Evolutionary conservation across 345 rosid species (phyloP).

Genomic region (Syzygium oleosum): DNA sequence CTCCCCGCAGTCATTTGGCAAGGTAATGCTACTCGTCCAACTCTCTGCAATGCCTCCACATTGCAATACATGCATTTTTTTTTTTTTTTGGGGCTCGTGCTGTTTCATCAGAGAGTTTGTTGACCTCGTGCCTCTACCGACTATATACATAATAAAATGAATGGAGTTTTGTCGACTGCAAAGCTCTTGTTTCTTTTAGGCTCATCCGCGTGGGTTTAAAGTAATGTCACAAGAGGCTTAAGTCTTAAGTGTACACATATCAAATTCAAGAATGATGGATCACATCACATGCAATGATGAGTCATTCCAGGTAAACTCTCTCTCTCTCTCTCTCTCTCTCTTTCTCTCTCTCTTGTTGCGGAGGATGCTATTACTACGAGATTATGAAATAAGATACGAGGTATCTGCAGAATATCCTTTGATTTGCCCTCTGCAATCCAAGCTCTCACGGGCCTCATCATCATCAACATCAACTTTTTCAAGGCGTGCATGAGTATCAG

Average conservation of each 20-base stretch:
- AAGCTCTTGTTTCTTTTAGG: not conserved
- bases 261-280: not conserved
- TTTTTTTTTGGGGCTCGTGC: not conserved
- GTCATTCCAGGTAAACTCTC: not conserved
- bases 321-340: no score
- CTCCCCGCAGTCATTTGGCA: not conserved
- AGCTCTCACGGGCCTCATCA: not conserved
- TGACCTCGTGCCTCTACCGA: not conserved
- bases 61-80: not conserved
- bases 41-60: not conserved
- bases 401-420: not conserved
- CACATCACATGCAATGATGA: not conserved
- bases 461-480: not conserved
- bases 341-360: not conserved
- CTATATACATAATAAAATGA: not conserved
- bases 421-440: not conserved
- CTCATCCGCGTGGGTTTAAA: not conserved
- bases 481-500: not conserved
- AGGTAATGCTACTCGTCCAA: not conserved
- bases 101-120: not conserved
- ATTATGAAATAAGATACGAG: no score
- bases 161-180: not conserved
- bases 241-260: not conserved
- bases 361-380: not conserved
- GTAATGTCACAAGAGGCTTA: not conserved